These are phyloP conservation scores for Neofusicoccum sp. DNA, from an alignment of 2,329 filamentous ascomycete species.

Conservation along the genomic window DNA sequence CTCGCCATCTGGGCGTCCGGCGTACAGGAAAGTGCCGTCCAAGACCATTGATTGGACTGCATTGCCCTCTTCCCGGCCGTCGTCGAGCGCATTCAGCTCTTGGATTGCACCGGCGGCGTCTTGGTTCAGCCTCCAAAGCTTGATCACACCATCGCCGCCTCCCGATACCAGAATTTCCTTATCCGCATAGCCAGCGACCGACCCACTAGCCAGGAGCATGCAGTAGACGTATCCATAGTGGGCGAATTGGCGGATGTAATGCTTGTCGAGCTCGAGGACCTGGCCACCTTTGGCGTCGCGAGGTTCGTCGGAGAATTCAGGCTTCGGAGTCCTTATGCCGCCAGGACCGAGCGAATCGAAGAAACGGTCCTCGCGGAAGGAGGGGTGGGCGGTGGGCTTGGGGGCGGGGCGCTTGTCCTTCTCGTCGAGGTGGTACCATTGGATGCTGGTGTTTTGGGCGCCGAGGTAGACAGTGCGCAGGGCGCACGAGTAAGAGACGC, in stretches of 20 bases:
- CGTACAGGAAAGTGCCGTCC: slow-evolving; percentile 90
- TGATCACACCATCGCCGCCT: slow-evolving; percentile 90
- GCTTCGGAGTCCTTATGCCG: slow-evolving; percentile 75
- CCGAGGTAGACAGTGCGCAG: slow-evolving; percentile 86
- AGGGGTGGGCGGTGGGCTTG: slow-evolving; percentile 70
- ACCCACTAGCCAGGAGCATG: slow-evolving; percentile 83
- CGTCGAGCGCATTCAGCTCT: slow-evolving; percentile 69
- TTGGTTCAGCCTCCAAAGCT: slow-evolving; percentile 80
- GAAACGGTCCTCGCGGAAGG: slow-evolving; percentile 80
- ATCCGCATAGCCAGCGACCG: slow-evolving; percentile 58
- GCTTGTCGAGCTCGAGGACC: slow-evolving; percentile 77
- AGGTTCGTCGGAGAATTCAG: slow-evolving; percentile 57
- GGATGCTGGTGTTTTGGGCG: slow-evolving; percentile 91
- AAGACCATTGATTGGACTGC: slow-evolving; percentile 77
- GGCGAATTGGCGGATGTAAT: slow-evolving; percentile 83
- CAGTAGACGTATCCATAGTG: slow-evolving; percentile 96
- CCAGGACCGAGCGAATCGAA: slow-evolving; percentile 90
- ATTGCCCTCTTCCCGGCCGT: slow-evolving; percentile 59
- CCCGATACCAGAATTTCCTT: slow-evolving; percentile 85
- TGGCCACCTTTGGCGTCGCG: slow-evolving; percentile 60
- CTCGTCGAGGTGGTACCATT: slow-evolving; percentile 82
- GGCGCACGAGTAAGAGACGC: slow-evolving; percentile 81
- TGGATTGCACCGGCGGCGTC: slow-evolving; percentile 63
- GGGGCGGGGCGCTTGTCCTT: slow-evolving; percentile 61
- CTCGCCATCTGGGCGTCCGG: slow-evolving; percentile 82